Evolutionary conservation across 1,139 yeast genomes (phyloP).

Genomic region (Spathaspora sp.): DNA sequence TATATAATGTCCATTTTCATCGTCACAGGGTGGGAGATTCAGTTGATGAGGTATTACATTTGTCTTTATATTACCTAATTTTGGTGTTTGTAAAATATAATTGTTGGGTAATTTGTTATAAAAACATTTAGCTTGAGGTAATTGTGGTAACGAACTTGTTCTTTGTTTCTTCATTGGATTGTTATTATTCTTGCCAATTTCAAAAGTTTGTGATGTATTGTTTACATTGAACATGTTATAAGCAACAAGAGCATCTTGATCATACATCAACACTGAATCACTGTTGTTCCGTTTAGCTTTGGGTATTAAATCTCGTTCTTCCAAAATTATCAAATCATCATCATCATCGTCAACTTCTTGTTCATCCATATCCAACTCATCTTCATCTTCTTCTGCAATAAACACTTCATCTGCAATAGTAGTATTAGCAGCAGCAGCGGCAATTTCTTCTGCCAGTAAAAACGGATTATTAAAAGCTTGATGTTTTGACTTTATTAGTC

Average conservation of each 20-base stretch:
- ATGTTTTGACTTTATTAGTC: conserved; percentile 4
- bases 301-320: conserved; percentile 30
- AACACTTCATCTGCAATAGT: conserved; percentile 7
- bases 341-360: conserved; percentile 24
- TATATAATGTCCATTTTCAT: conserved; percentile 82
- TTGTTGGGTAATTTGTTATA: conserved; percentile 41
- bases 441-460: conserved; percentile 11
- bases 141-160: conserved; percentile 70
- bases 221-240: conserved; percentile 46
- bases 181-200: conserved; percentile 11
- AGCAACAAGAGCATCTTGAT: conserved; percentile 43
- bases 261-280: conserved; percentile 37
- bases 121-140: conserved; percentile 54
- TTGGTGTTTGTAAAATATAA: conserved; percentile 39
- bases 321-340: conserved; percentile 36
- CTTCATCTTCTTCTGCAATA: conserved; percentile 10
- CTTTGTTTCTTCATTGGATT: conserved; percentile 53
- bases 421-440: conserved; percentile 2
- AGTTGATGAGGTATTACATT: conserved; percentile 40
- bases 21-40: conserved; percentile 55
- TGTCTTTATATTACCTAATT: conserved; percentile 45
- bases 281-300: conserved; percentile 35
- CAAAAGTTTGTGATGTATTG: conserved; percentile 15
- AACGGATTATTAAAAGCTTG: conserved; percentile 11
- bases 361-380: conserved; percentile 5